These are phyloP conservation scores for Perkinsela sp. DNA, from an alignment of 208 protist genomes.

Conservation along the genomic window DNA sequence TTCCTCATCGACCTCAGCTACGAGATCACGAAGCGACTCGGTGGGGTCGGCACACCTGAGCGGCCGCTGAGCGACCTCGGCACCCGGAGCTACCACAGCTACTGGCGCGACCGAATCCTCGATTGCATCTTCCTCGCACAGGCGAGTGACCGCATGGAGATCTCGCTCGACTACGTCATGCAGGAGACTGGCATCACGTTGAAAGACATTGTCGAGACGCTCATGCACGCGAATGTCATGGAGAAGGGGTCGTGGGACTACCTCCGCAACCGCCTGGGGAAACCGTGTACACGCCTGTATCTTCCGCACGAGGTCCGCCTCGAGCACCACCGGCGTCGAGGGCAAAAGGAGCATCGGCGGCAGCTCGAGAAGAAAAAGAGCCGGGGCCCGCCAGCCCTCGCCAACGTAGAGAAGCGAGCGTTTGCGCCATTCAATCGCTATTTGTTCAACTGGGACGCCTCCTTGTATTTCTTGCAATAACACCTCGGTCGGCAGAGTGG, in stretches of 20 bases:
- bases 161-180: not conserved
- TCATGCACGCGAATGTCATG: not conserved
- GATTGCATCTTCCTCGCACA: conserved; percentile 8
- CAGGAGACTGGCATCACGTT: not conserved
- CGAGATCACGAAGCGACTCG: conserved; percentile 81
- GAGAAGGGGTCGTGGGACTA: not conserved
- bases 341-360: not conserved
- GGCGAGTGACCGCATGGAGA: not conserved
- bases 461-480: not conserved
- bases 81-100: conserved; percentile 62
- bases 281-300: not conserved
- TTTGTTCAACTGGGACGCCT: not conserved
- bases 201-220: not conserved
- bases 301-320: not conserved
- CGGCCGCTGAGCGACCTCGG: conserved; percentile 95
- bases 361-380: not conserved
- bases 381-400: not conserved
- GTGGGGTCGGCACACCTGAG: conserved; percentile 85
- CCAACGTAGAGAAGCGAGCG: not conserved
- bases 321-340: not conserved
- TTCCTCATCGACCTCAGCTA: conserved; percentile 93
- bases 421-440: not conserved
- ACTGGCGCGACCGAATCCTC: conserved; percentile 71
- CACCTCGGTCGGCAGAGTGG: not conserved
- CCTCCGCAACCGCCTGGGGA: not conserved